Conservation (phyloP, 2,329 filamentous ascomycete genomes). For the Verticillium nonalfalfae region DNA sequence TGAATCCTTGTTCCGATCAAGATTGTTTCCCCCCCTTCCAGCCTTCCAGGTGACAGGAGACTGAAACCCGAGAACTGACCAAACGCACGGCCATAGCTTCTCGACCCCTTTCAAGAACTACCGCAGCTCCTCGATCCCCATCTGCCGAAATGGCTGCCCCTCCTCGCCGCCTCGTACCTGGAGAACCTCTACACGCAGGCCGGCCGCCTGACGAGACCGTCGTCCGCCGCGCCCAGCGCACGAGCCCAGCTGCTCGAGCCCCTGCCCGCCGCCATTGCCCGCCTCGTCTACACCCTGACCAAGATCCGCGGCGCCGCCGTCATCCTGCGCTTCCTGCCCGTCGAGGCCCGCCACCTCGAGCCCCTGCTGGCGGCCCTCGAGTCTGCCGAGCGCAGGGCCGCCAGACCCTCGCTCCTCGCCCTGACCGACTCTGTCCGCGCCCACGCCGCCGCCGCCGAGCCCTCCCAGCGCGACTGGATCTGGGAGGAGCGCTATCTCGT, state of each 20-base stretch:
- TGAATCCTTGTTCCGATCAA: not conserved
- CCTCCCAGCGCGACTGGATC: constrained; percentile 34
- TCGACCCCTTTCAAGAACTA: constrained; percentile 92
- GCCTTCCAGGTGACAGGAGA: too few species aligned
- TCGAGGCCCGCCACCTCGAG: constrained; percentile 81
- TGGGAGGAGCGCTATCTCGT: constrained; percentile 91
- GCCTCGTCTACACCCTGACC: constrained; percentile 81
- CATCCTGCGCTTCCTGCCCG: constrained; percentile 82
- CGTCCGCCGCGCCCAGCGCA: constrained; percentile 19
- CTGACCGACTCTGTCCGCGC: constrained; percentile 3
- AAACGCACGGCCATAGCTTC: constrained; percentile 28
- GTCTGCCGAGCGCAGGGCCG: constrained; percentile 32
- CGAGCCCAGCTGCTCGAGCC: constrained; percentile 40
- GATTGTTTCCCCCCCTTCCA: not conserved
- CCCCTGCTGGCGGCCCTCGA: constrained; percentile 72
- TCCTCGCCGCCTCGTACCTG: constrained; percentile 70
- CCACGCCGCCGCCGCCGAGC: not conserved
- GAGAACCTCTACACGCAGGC: constrained; percentile 49
- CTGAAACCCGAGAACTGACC: not conserved
- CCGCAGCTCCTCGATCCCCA: constrained; percentile 88
- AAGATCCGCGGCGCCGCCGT: constrained; percentile 94
- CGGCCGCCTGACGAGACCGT: constrained; percentile 15
- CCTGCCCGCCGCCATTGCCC: constrained; percentile 66
- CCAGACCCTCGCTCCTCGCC: constrained; percentile 4
- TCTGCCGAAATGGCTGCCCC: constrained; percentile 67